Conservation (phyloP, 2,329 filamentous ascomycete genomes). For the Colletotrichum navitas region DNA sequence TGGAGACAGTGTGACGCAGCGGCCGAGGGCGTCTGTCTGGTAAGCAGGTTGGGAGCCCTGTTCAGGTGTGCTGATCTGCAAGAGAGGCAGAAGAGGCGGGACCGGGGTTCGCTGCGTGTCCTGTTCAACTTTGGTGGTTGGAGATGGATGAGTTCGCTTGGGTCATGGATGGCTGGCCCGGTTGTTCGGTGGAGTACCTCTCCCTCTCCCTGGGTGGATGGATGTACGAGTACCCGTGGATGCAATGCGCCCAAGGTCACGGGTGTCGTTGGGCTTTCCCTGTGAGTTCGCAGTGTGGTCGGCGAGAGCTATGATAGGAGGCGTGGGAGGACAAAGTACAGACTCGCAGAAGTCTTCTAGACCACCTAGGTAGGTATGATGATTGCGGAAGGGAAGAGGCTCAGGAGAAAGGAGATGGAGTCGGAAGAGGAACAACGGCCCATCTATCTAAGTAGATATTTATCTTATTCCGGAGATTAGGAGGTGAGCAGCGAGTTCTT, state of each 20-base stretch:
- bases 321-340: background rate
- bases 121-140: slow-evolving; percentile 20
- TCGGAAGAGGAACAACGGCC: background rate
- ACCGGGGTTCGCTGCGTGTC: slow-evolving; percentile 25
- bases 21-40: slow-evolving; percentile 9
- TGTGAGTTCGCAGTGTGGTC: background rate
- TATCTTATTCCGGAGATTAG: background rate
- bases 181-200: slow-evolving; percentile 20
- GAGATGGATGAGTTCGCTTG: background rate
- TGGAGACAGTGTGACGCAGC: slow-evolving; percentile 39
- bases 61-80: slow-evolving; percentile 29
- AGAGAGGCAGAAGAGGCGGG: slow-evolving; percentile 8
- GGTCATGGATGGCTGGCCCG: slow-evolving; percentile 11
- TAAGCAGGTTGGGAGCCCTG: slow-evolving; percentile 33
- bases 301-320: background rate
- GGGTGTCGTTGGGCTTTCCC: slow-evolving; percentile 7
- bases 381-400: background rate
- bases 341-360: background rate
- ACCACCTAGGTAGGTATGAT: background rate
- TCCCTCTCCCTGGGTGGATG: background rate
- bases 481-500: background rate
- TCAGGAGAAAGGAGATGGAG: background rate
- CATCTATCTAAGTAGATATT: background rate
- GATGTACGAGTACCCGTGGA: background rate
- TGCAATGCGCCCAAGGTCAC: slow-evolving; percentile 15